Evolutionary conservation across 2,329 filamentous ascomycete genomes (phyloP), one percentile per base, ranked within the genome.

Genomic region (Calonectria hongkongensis): DNA sequence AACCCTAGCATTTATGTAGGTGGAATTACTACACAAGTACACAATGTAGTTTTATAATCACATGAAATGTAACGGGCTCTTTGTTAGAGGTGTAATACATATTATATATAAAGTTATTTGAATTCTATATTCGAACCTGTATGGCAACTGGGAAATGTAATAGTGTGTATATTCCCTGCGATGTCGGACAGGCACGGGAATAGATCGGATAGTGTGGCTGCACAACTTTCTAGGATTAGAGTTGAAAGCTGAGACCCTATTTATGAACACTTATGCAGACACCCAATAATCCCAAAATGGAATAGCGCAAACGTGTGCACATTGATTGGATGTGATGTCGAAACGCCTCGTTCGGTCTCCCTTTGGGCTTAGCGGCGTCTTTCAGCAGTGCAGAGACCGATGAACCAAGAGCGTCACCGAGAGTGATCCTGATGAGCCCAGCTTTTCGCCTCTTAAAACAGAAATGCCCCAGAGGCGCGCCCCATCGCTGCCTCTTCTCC

Each of bases 351-450:
- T 70, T 80, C 78, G 78, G 78, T 80, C 74, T 71, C 79, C 76
- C 27, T 73, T 79, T 73, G 45, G 78, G 79, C 48, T 75, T 80
- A 80, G 79, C 75, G 79, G 54, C 63, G 28, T 18, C 43, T 18
- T 27, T 54, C 56, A 71, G 63, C 33, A 54, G 65, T 51, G 50
- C 58, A 50, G 62, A 28, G 33, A 21, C 48, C 36, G 67, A 39
- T 36, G 72, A 60, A 72, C 77, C 73, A 67, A 80, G 76, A 78
- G 77, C 58, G 78, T 79, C 75, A 80, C 78, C 78, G 78, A 80
- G 77, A 78, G 74, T 54, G 66, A 74, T 77, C 56, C 71, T 71
- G 54, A 68, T 66, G 68, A 70, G 56, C 69, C 63, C 69, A 71
- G 58, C 36, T 66, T 66, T 43, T 67, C 63, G 33, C 48, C 45